Percentiles rank a stretch among this genome's conserved stretches.
Conservation (phyloP, 78 protist species). For the slime mould (Dictyostelium discoideum) region DNA sequence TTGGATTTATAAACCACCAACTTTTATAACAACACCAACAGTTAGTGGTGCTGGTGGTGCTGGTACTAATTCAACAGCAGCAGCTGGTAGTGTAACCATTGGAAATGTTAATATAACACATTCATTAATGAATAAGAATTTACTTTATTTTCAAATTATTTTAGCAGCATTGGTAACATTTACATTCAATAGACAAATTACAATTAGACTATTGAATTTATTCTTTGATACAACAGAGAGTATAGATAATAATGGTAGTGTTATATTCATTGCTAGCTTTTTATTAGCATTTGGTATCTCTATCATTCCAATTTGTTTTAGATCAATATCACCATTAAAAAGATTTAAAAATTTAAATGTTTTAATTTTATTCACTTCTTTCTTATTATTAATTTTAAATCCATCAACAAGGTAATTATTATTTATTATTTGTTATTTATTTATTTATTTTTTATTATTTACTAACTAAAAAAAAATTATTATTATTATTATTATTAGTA, state of each 20-base stretch:
- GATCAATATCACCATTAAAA: conserved; percentile 3
- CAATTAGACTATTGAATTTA: not conserved
- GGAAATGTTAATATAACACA: not conserved
- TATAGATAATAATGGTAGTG: not conserved
- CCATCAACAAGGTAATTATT: not conserved
- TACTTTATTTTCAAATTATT: not conserved
- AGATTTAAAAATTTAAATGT: not conserved
- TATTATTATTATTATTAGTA: not conserved
- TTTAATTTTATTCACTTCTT: not conserved
- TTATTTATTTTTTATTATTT: not conserved
- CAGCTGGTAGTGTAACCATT: not conserved
- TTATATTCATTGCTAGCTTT: not conserved
- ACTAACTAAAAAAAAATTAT: not conserved
- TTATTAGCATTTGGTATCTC: conserved; percentile 20
- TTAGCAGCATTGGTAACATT: not conserved
- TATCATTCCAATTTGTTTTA: conserved; percentile 8
- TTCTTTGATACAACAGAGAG: not conserved
- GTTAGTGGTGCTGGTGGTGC: too few species aligned
- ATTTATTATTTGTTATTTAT: too few species aligned
- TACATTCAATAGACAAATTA: not conserved
- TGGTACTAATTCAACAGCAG: not conserved
- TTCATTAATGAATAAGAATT: not conserved
- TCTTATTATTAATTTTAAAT: conserved; percentile 6
- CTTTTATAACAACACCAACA: not conserved
- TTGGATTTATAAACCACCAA: not conserved